These are phyloP conservation scores for Musa beccarii DNA, from an alignment of 176 grass and related monocot genomes.

Conservation along the genomic window DNA sequence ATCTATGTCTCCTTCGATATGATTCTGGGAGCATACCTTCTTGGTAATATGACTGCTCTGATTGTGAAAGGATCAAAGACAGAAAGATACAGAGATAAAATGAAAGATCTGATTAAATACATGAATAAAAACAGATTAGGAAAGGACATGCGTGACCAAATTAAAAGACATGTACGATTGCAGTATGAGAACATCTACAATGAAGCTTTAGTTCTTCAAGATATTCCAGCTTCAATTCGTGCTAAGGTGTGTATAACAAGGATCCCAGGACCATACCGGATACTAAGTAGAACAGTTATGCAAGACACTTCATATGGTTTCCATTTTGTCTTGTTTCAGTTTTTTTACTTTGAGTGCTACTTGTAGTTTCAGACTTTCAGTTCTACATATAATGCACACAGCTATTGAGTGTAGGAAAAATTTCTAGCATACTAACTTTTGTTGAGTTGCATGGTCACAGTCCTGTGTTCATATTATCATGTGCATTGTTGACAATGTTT, in stretches of 20 bases:
- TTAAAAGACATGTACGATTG: conserved; percentile 80
- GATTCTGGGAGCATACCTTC: conserved; percentile 96
- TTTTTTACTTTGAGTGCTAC: neutral
- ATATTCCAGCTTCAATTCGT: conserved; percentile 83
- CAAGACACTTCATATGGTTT: neutral
- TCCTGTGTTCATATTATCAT: neutral
- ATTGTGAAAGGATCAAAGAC: conserved; percentile 99
- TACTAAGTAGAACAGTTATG: neutral
- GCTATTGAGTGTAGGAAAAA: neutral
- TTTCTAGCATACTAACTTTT: neutral
- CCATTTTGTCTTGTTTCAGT: neutral
- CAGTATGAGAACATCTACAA: conserved; percentile 94
- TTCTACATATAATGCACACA: neutral
- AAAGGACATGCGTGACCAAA: conserved; percentile 76
- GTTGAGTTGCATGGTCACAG: too few species aligned
- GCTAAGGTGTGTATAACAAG: conserved; percentile 42
- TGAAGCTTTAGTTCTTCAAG: conserved; percentile 81
- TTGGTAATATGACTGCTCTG: conserved; percentile 93
- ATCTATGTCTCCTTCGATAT: conserved; percentile 99
- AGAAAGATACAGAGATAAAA: conserved; percentile 85
- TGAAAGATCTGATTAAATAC: conserved; percentile 94
- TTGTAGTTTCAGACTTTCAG: neutral
- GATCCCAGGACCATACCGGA: neutral
- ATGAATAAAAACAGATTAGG: conserved; percentile 93
- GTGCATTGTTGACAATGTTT: neutral